These are phyloP conservation scores for Nitzschia inconspicua DNA, from an alignment of 108 stramenopile species.

Conservation along the genomic window DNA sequence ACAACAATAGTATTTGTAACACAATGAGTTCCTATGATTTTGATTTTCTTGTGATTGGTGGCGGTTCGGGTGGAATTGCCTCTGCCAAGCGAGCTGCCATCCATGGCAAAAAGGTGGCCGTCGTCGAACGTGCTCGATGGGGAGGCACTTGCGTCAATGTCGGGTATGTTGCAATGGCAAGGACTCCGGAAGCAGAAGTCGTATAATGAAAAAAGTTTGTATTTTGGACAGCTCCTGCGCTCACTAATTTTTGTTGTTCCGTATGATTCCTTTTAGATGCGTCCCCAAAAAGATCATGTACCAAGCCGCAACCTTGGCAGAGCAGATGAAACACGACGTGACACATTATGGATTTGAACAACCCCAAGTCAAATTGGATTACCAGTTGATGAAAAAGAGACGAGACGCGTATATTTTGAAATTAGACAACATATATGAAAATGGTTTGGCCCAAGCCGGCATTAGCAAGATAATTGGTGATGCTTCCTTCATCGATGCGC, in stretches of 20 bases:
- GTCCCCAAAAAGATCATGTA: constrained; percentile 99
- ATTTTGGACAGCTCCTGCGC: too few relatives aligned
- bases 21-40: constrained; percentile 42
- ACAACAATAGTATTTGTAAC: not conserved
- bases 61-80: constrained; percentile 79
- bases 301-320: constrained; percentile 67
- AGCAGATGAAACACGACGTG: constrained; percentile 62
- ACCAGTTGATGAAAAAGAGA: constrained; percentile 42
- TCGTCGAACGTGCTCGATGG: constrained; percentile 70
- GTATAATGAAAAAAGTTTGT: too few relatives aligned
- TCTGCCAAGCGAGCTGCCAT: constrained; percentile 79
- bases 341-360: constrained; percentile 34
- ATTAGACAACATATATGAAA: constrained; percentile 85
- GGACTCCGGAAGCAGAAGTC: too few relatives aligned
- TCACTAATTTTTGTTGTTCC: too few relatives aligned
- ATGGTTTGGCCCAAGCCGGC: constrained; percentile 55
- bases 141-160: constrained; percentile 98
- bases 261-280: too few relatives aligned
- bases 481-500: constrained; percentile 45
- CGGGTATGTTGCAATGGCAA: too few relatives aligned
- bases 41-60: constrained; percentile 84
- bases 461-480: constrained; percentile 52
- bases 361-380: constrained; percentile 12
- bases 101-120: constrained; percentile 81
- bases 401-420: constrained; percentile 84